Percentiles rank a stretch among this genome's conserved stretches.
Conservation (phyloP, 257 asterid species). For the Lycium ferocissimum region DNA sequence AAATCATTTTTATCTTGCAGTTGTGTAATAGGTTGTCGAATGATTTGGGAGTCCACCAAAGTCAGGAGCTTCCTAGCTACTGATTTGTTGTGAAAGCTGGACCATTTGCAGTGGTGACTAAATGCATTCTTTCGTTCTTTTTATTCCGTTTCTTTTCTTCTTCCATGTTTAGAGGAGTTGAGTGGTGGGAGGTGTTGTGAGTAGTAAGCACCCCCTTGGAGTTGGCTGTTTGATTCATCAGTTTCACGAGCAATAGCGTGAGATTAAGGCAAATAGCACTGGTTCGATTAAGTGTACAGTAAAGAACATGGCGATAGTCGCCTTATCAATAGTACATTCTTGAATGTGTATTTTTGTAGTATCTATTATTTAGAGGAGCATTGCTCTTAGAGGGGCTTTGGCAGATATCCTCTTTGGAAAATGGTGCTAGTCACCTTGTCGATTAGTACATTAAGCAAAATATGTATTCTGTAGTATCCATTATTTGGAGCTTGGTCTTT, state of each 20-base stretch:
- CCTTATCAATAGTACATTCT: neutral
- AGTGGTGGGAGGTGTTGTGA: neutral
- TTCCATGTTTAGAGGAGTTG: neutral
- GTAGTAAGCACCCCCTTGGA: constrained; percentile 14
- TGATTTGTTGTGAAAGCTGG: constrained; percentile 22
- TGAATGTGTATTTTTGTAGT: neutral
- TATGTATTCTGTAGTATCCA: neutral
- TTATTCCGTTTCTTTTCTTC: neutral
- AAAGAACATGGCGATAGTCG: neutral
- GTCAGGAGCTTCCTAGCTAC: constrained; percentile 48
- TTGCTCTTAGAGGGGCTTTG: neutral
- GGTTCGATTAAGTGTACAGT: neutral
- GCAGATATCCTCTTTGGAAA: neutral
- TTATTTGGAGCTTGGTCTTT: neutral
- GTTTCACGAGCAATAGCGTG: neutral
- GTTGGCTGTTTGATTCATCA: constrained; percentile 22
- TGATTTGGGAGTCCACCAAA: constrained; percentile 77
- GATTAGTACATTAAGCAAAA: neutral
- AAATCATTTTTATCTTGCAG: constrained; percentile 48
- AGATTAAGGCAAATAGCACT: neutral
- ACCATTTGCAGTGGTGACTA: constrained; percentile 16
- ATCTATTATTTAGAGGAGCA: neutral
- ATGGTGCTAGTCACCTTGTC: neutral
- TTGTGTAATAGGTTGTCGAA: constrained; percentile 74
- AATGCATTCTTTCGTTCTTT: neutral